Evolutionary conservation across 306 rosid genomes (phyloP).

Genomic region (Pterocarpus santalinus): DNA sequence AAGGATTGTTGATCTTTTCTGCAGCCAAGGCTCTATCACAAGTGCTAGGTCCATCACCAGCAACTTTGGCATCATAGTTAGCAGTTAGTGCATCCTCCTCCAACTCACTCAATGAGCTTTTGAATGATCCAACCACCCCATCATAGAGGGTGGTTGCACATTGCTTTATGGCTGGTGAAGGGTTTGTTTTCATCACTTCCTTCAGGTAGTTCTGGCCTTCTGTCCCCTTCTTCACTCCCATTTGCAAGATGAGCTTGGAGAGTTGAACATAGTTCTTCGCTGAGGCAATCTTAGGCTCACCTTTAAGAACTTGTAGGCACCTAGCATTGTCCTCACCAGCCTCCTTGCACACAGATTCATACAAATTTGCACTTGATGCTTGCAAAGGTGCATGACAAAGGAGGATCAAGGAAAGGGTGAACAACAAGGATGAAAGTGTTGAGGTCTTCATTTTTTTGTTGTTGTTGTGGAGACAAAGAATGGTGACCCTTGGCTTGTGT

Average conservation of each 20-base stretch:
- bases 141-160: conserved; percentile 40
- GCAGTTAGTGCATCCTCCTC: background rate
- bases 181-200: background rate
- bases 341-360: background rate
- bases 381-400: conserved; percentile 14
- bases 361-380: background rate
- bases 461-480: conserved; percentile 4
- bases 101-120: conserved; percentile 44
- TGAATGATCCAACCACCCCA: conserved; percentile 42
- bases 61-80: conserved; percentile 49
- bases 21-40: conserved; percentile 27
- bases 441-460: conserved; percentile 36
- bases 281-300: background rate
- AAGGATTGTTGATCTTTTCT: conserved; percentile 26
- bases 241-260: background rate
- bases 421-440: background rate
- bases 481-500: conserved; percentile 4
- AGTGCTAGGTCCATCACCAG: conserved; percentile 46
- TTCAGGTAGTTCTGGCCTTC: conserved; percentile 29
- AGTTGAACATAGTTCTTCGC: background rate
- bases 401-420: conserved; percentile 44
- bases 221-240: background rate
- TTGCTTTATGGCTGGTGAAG: background rate
- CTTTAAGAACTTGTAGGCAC: conserved; percentile 29
- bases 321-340: background rate